Evolutionary conservation across 768 basidiomycete species (phyloP).

Genomic region (Leucosporidium creatinivorum): DNA sequence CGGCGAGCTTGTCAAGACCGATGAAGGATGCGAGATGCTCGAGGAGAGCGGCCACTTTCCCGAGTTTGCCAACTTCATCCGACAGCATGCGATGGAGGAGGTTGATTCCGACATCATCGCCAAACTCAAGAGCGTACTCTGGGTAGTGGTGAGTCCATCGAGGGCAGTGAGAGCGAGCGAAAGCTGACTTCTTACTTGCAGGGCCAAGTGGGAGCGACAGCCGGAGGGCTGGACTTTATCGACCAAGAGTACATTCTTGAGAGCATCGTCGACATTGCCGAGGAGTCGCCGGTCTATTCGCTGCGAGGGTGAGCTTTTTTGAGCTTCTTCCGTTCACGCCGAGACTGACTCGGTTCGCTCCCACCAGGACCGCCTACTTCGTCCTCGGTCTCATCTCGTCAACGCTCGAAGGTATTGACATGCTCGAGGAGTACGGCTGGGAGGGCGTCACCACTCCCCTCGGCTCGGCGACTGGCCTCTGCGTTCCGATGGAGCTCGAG

Average conservation of each 20-base stretch:
- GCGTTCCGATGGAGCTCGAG: constrained; percentile 75
- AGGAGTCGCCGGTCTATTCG: constrained; percentile 78
- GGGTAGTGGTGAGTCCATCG: constrained; percentile 73
- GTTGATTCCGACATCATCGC: constrained; percentile 74
- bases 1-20: constrained; percentile 94
- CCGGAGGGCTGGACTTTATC: constrained; percentile 80
- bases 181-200: constrained; percentile 40
- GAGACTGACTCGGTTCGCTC: background rate
- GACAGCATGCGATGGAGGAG: constrained; percentile 74
- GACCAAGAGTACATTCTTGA: constrained; percentile 94
- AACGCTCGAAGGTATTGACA: constrained; percentile 84
- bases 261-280: constrained; percentile 80
- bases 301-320: constrained; percentile 68
- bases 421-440: constrained; percentile 88
- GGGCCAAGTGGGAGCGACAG: constrained; percentile 49
- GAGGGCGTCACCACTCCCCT: constrained; percentile 79
- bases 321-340: background rate
- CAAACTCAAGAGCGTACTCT: constrained; percentile 88
- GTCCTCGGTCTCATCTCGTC: constrained; percentile 87
- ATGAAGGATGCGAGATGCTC: constrained; percentile 83
- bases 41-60: constrained; percentile 83
- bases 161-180: background rate
- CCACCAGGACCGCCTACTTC: constrained; percentile 81
- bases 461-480: constrained; percentile 80
- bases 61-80: constrained; percentile 84